Base-by-base conservation (phyloP, 768 basidiomycete genomes). In the Amanita rimosa region DNA sequence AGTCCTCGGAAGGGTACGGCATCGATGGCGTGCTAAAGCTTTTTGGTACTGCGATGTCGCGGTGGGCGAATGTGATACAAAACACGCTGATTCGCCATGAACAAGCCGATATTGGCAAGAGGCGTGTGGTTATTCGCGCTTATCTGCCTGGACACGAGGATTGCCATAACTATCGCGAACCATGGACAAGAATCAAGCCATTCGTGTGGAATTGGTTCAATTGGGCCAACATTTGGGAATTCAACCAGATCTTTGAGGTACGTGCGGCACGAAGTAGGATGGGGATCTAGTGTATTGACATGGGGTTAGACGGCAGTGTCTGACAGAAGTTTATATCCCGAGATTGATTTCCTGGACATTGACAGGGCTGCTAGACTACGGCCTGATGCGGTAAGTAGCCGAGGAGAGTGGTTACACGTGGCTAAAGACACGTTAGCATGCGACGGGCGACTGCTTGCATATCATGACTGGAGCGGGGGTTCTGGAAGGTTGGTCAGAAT, bases 71-170 rank as follows among this genome's bases (percentile, higher is more conserved):
- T 1, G 63, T 70, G 45, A 72, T 81, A 16, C 79, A 82, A 56
- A 54, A 52, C 3, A 65, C 68, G 29, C 55, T 81, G 27, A 46
- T 49, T n/a, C 60, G 64, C 34, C 57, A 64, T 9, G 68, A 67
- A 34, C 60, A 54, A 26, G 53, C 51, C 21, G 55, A 55, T 37
- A 49, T 46, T 40, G 50, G 54, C 42, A 63, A 60, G 56, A 60
- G 63, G 49, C 72, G 75, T 55, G 78, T 77, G 6, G 60, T 85
- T 6, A 73, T 79, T 7, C 60, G 83, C 24, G 72, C 80, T 6
- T 84, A 83, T 54, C 57, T 79, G 3, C 76, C 79, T 2, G 83
- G 83, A 3, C 79, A 84, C 54, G 81, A 83, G 50, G 69, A 79
- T 48, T 83, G 83, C 52, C 80, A 78, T 53, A 53, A 68, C n/a